phyloP scores from a whole-genome alignment of 768 basidiomycete species.

The Nevesoporus exiguus region DNA sequence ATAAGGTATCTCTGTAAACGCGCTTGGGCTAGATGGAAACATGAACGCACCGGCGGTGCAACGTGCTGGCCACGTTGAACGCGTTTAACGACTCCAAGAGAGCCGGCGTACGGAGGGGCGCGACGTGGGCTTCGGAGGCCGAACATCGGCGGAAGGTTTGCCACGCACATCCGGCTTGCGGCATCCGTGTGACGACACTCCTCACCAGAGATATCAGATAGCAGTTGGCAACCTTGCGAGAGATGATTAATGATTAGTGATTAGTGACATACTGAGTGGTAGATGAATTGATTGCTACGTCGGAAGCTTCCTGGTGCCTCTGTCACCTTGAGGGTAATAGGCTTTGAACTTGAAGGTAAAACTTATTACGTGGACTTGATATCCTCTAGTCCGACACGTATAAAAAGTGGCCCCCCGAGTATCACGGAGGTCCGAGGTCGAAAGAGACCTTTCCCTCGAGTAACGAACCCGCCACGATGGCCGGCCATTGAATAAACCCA shows the following conservation, averaged over 20 bases:
- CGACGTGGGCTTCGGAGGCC: background rate
- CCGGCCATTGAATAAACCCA: background rate
- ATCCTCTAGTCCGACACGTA: background rate
- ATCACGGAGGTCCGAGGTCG: background rate
- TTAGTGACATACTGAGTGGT: no score
- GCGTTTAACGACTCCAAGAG: background rate
- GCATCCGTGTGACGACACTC: background rate
- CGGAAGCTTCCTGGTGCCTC: background rate
- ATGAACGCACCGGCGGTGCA: background rate
- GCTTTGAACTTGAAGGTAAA: background rate
- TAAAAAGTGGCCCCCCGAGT: background rate
- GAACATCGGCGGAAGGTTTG: background rate
- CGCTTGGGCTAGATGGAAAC: no score
- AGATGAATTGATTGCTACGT: background rate
- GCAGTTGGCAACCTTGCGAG: background rate
- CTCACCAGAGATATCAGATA: background rate
- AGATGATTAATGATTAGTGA: background rate
- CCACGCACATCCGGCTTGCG: constrained; percentile 1
- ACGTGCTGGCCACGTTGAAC: background rate
- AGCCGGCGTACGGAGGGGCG: background rate
- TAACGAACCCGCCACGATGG: background rate
- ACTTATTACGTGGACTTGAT: background rate
- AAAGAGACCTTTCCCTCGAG: background rate
- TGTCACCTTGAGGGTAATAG: background rate
- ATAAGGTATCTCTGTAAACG: no score